A percentile compares a stretch with the other conserved stretches of the same genome.
phyloP scores from a whole-genome alignment of 2,329 filamentous ascomycete genomes.

The Didymella pomorum region DNA sequence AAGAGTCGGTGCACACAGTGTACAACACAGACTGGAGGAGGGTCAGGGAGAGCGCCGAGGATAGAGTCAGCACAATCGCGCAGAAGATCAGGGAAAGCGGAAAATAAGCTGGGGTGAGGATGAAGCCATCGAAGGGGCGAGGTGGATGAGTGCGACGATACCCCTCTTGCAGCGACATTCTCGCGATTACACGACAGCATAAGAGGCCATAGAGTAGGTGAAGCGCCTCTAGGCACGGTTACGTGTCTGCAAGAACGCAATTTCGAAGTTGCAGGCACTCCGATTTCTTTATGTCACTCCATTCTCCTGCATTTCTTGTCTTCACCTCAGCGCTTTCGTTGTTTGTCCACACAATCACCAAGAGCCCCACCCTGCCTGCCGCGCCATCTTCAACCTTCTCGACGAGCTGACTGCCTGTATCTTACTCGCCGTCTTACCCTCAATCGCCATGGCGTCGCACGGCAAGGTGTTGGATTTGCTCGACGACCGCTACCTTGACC shows the following conservation, averaged over 20 bases:
- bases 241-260: neutral
- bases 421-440: no score
- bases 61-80: conserved; percentile 47
- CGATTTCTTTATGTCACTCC: conserved; percentile 6
- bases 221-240: neutral
- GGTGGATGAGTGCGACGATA: conserved; percentile 26
- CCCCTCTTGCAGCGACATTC: conserved; percentile 28
- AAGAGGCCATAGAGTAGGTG: conserved; percentile 15
- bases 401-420: neutral
- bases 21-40: conserved; percentile 58
- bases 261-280: neutral
- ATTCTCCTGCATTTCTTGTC: neutral
- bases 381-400: neutral
- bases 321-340: conserved; percentile 18
- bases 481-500: conserved; percentile 41
- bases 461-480: conserved; percentile 44
- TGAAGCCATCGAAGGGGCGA: neutral
- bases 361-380: conserved; percentile 2
- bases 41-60: conserved; percentile 53
- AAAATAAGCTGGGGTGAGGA: conserved; percentile 30
- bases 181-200: conserved; percentile 4
- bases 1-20: conserved; percentile 53
- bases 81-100: conserved; percentile 44
- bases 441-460: conserved; percentile 35
- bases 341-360: conserved; percentile 4